Conservation (phyloP, 2,329 filamentous ascomycete species). For the Verticillium tricorpus region DNA sequence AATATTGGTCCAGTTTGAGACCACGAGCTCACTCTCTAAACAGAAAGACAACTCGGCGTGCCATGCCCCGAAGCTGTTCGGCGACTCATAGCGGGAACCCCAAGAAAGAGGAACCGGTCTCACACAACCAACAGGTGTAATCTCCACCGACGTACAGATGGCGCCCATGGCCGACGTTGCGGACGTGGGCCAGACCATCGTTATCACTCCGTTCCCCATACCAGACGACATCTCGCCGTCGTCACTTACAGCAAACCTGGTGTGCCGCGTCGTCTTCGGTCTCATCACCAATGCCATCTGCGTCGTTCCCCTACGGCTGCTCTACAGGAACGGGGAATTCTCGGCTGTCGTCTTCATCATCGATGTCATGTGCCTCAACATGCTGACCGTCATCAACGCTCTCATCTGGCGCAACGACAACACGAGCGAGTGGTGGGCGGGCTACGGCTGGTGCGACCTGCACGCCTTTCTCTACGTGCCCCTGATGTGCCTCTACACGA, state of each 20-base stretch:
- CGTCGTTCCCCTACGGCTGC: conserved; percentile 45
- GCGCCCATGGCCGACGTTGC: background rate
- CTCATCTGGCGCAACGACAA: conserved; percentile 51
- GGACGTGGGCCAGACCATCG: background rate
- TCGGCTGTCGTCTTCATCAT: conserved; percentile 45
- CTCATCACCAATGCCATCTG: conserved; percentile 39
- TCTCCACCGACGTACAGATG: conserved; percentile 4
- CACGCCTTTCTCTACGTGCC: conserved; percentile 39
- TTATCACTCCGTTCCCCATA: background rate
- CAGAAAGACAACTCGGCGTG: no score
- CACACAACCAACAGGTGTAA: background rate
- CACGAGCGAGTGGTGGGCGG: conserved; percentile 44
- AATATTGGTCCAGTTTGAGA: background rate
- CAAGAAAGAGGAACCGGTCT: no score
- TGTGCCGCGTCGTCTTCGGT: conserved; percentile 43
- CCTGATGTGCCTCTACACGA: conserved; percentile 41
- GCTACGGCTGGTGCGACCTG: conserved; percentile 50
- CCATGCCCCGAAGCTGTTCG: no score
- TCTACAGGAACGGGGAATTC: conserved; percentile 50
- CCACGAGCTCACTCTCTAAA: background rate
- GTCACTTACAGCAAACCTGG: conserved; percentile 37
- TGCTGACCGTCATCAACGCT: conserved; percentile 43
- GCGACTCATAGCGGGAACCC: no score
- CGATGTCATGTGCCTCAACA: conserved; percentile 41
- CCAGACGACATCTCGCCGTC: conserved; percentile 20